Percentiles rank a stretch among this genome's conserved stretches.
phyloP scores from a whole-genome alignment of 129 eudicot genomes.

The Escallonia rubra region DNA sequence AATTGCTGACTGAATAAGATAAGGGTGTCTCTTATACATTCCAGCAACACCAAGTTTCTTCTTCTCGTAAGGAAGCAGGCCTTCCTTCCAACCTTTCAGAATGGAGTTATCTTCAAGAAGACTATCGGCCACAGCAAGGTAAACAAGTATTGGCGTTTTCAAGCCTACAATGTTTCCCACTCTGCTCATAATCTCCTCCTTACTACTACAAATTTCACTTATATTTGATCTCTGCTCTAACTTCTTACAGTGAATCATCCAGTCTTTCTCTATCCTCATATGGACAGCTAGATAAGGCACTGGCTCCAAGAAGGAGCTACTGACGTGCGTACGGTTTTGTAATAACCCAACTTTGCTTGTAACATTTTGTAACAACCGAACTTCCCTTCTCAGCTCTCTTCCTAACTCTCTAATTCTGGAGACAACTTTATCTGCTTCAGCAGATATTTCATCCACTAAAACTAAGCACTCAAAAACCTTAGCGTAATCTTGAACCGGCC shows the following conservation, averaged over 20 bases:
- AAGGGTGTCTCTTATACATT: conserved; percentile 55
- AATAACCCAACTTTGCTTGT: not conserved
- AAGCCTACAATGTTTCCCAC: conserved; percentile 50
- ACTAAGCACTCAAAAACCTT: conserved; percentile 72
- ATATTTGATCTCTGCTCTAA: conserved; percentile 54
- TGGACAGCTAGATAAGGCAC: conserved; percentile 82
- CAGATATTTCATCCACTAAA: conserved; percentile 66
- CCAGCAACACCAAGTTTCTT: conserved; percentile 55
- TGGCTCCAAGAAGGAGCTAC: not conserved
- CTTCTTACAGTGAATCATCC: conserved; percentile 98
- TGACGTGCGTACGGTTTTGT: no score
- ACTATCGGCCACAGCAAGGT: conserved; percentile 81
- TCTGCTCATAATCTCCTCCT: conserved; percentile 67
- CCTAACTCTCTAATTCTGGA: conserved; percentile 60
- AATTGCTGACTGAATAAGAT: conserved; percentile 81
- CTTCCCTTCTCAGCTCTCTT: conserved; percentile 9
- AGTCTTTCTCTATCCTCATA: conserved; percentile 96
- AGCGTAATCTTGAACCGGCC: conserved; percentile 85
- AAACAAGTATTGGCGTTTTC: conserved; percentile 45
- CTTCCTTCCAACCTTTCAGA: conserved; percentile 64
- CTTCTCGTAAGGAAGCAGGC: conserved; percentile 70
- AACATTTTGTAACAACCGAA: not conserved
- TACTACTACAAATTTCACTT: conserved; percentile 75
- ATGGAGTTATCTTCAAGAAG: conserved; percentile 77
- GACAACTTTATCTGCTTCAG: conserved; percentile 71